Evolutionary conservation across 805 yeast genomes (phyloP), one percentile per base, ranked within the genome.

Genomic region (Kluyveromyces lactis): DNA sequence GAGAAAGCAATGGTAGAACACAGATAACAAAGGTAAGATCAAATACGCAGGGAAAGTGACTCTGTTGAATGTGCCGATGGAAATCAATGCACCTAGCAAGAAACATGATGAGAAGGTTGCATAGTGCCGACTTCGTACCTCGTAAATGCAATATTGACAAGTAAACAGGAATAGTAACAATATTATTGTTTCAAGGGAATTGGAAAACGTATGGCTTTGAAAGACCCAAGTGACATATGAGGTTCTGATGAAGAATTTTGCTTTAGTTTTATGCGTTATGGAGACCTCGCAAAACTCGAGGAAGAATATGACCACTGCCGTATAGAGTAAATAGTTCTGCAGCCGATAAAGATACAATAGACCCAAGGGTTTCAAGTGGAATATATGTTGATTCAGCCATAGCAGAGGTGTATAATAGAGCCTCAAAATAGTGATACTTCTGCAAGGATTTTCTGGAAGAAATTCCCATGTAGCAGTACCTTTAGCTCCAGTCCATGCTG

Each of bases 171-270:
- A 74, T 63, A 42, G 42, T 51, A 43, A 68, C 66, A 55, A 45
- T 18, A 55, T 40, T 63, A 57, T 28, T 0, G 84, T 81, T 56
- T 92, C 99, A 1, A 85, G 53, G 17, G 87, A 75, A 55, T 92
- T 92, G n/a, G 95, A 84, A 51, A 92, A 84, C 1, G 94, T 78
- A 55, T 87, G 97, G 0, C 85, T 69, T 55, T 92, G 97, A 51
- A 79, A 79, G 0, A 80, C 75, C 66, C 86, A 68, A 0, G 95
- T 79, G 24, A 86, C 71, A 53, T 84, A 90, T 2, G 80, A 74
- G 1, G 76, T 67, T 24, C 68, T 62, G n/a, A 70, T 62, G 32
- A 71, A 63, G 38, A 12, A 38, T 18, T 31, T 36, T 7, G 44
- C 46, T 28, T 44, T 38, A 17, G 69, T 56, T 21, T 72, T 57